phyloP scores from a whole-genome alignment of 352 stramenopile species.

The Plasmopara viticola region DNA sequence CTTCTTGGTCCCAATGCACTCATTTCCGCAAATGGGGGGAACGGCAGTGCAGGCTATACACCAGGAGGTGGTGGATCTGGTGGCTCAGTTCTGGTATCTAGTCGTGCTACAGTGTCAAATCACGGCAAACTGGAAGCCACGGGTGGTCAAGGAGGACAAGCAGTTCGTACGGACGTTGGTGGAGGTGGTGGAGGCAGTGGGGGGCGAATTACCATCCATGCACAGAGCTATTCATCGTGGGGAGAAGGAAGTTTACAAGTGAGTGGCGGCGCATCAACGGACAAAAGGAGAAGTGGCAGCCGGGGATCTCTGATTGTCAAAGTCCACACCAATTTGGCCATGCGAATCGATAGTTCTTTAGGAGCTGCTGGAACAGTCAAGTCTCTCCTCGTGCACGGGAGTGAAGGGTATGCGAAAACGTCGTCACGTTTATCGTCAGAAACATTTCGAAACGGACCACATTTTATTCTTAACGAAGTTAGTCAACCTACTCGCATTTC shows the following conservation, averaged over 20 bases:
- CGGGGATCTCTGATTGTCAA: conserved; percentile 38
- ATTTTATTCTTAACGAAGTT: conserved; percentile 24
- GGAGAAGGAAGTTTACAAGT: conserved; percentile 68
- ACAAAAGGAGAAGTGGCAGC: conserved; percentile 28
- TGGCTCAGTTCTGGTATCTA: conserved; percentile 45
- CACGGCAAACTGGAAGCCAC: conserved; percentile 68
- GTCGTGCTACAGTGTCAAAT: conserved; percentile 44
- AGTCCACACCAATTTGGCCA: conserved; percentile 35
- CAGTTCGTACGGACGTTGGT: conserved; percentile 11
- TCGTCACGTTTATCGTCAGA: conserved; percentile 20
- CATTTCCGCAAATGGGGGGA: conserved; percentile 72
- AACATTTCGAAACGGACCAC: conserved; percentile 37
- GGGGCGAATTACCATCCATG: conserved; percentile 75
- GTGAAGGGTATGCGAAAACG: conserved; percentile 30
- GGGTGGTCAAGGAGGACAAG: conserved; percentile 80
- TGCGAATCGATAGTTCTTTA: conserved; percentile 54
- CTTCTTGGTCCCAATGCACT: conserved; percentile 70
- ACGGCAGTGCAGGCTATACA: conserved; percentile 43
- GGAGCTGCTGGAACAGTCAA: conserved; percentile 65
- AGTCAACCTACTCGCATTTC: conserved; percentile 53
- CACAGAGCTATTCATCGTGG: conserved; percentile 90
- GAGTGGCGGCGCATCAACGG: conserved; percentile 57
- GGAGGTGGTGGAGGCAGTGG: conserved; percentile 82
- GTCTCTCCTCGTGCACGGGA: conserved; percentile 55
- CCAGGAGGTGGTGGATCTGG: conserved; percentile 56